Conservation (phyloP, 2,329 filamentous ascomycete genomes). For the Trichoderma atrobrunneum region DNA sequence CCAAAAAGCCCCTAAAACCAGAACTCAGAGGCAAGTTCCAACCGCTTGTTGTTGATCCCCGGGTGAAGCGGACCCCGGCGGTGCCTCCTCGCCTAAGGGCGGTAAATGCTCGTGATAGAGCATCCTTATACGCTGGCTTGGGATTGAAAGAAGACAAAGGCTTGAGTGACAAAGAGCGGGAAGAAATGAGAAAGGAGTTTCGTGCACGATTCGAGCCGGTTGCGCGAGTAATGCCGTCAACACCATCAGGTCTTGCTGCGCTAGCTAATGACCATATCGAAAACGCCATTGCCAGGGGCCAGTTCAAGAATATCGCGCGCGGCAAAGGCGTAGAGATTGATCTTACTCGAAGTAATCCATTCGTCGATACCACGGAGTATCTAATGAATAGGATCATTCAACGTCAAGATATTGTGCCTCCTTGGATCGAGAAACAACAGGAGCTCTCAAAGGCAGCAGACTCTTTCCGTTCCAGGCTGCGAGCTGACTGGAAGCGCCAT, state of each 20-base stretch:
- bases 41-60: conserved; percentile 52
- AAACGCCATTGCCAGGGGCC: conserved; percentile 85
- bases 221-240: conserved; percentile 70
- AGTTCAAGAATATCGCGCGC: conserved; percentile 79
- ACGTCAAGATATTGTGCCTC: conserved; percentile 89
- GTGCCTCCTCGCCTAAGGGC: conserved; percentile 46
- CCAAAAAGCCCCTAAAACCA: conserved; percentile 65
- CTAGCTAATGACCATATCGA: conserved; percentile 91
- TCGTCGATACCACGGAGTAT: conserved; percentile 94
- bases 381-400: conserved; percentile 99
- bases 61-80: conserved; percentile 41
- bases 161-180: conserved; percentile 68
- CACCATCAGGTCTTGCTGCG: conserved; percentile 73
- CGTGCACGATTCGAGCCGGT: conserved; percentile 76
- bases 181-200: conserved; percentile 68
- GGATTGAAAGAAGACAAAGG: conserved; percentile 47
- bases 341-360: conserved; percentile 77
- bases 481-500: conserved; percentile 81
- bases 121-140: conserved; percentile 49
- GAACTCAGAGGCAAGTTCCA: conserved; percentile 46
- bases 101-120: conserved; percentile 56
- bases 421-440: conserved; percentile 99
- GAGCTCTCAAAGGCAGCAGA: conserved; percentile 69
- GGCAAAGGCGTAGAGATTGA: conserved; percentile 82
- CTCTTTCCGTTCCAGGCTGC: conserved; percentile 69